Conservation (phyloP, 2,329 filamentous ascomycete genomes). For the Phyllosticta paracitricarpa region DNA sequence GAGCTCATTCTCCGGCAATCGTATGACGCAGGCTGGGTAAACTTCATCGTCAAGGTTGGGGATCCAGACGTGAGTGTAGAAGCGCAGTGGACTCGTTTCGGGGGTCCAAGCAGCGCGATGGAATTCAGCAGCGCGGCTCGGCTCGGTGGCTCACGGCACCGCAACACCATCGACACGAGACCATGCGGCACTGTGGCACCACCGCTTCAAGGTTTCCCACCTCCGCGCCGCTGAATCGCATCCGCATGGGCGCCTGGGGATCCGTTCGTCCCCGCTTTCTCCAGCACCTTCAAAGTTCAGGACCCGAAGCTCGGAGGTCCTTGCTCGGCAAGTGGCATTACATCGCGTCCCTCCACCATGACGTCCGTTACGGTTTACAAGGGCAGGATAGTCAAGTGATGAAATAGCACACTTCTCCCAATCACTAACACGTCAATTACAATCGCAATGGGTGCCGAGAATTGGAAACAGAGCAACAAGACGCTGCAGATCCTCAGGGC, state of each 20-base stretch:
- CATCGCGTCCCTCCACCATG: neutral
- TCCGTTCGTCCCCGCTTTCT: neutral
- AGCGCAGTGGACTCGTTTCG: neutral
- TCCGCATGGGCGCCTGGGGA: neutral
- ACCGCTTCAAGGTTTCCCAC: neutral
- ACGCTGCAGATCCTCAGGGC: conserved; percentile 43
- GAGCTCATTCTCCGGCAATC: neutral
- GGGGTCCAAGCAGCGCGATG: neutral
- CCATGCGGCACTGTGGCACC: neutral
- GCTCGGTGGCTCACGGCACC: neutral
- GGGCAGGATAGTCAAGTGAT: neutral
- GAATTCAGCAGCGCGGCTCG: neutral
- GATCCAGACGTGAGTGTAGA: neutral
- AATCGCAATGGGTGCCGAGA: neutral
- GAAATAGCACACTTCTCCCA: neutral
- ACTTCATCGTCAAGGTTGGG: neutral
- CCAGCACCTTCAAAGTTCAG: neutral
- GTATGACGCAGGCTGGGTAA: neutral
- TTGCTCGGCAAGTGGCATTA: neutral
- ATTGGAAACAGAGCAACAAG: conserved; percentile 16
- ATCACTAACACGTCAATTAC: neutral
- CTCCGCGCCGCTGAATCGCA: neutral
- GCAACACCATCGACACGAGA: neutral
- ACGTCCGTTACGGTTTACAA: neutral
- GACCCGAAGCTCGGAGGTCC: neutral